phyloP scores from a whole-genome alignment of 2,329 filamentous ascomycete species.

The Aspergillus novofumigatus region DNA sequence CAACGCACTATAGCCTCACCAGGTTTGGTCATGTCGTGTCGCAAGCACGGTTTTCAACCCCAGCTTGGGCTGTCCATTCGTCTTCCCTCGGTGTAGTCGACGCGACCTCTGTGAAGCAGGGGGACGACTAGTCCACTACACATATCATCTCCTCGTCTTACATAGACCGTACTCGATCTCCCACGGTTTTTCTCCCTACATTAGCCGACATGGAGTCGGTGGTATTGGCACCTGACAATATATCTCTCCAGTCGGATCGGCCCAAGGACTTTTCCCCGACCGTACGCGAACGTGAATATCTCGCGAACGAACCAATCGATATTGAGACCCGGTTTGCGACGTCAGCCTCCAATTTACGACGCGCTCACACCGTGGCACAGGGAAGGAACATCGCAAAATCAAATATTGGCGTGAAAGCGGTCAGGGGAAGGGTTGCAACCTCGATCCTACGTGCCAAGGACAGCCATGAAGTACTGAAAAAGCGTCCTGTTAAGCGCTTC shows the following conservation, averaged over 20 bases:
- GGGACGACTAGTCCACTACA: background rate
- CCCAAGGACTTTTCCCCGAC: constrained; percentile 4
- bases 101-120: constrained; percentile 1
- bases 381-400: constrained; percentile 26
- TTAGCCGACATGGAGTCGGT: constrained; percentile 9
- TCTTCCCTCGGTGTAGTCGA: constrained; percentile 13
- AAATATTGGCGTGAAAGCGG: constrained; percentile 28
- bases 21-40: constrained; percentile 29
- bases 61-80: constrained; percentile 20
- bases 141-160: background rate
- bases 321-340: constrained; percentile 18
- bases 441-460: constrained; percentile 45
- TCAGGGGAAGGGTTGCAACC: constrained; percentile 29
- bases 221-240: constrained; percentile 1
- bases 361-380: constrained; percentile 38
- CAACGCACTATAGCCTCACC: background rate
- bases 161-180: background rate
- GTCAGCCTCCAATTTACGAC: constrained; percentile 24
- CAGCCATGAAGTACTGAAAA: constrained; percentile 48
- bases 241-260: constrained; percentile 10
- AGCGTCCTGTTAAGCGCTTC: constrained; percentile 36
- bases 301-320: constrained; percentile 11
- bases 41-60: constrained; percentile 23
- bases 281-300: constrained; percentile 10
- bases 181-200: background rate